phyloP scores from a whole-genome alignment of 1,284 basidiomycete species.

The Schizophyllum amplum region DNA sequence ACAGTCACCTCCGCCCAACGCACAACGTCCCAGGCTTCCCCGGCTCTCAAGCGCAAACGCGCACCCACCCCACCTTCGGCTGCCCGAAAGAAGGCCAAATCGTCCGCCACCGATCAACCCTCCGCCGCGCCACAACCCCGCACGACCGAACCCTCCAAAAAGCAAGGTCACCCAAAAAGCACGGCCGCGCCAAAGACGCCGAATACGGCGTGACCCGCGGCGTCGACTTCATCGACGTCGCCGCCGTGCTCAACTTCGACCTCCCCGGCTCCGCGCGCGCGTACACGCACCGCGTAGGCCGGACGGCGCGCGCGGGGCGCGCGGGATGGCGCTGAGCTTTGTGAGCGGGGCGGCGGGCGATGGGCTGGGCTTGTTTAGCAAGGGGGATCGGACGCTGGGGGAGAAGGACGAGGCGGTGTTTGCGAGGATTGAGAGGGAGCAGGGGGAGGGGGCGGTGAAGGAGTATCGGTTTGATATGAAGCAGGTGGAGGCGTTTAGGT shows the following conservation, averaged over 20 bases:
- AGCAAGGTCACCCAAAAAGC: too few relatives aligned
- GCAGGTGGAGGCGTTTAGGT: conserved; percentile 97
- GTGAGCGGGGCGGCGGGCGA: too few relatives aligned
- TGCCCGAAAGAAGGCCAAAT: conserved; percentile 9
- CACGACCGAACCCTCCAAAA: conserved; percentile 19
- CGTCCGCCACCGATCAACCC: too few relatives aligned
- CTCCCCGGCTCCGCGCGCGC: conserved; percentile 83
- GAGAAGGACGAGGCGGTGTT: conserved; percentile 75
- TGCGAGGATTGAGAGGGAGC: conserved; percentile 68
- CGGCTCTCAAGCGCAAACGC: conserved; percentile 38
- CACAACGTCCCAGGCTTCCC: conserved; percentile 20
- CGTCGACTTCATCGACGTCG: conserved; percentile 95
- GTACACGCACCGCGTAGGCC: conserved; percentile 94
- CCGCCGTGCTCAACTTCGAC: conserved; percentile 98
- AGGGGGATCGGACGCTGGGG: conserved; percentile 54
- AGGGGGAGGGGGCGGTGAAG: conserved; percentile 69
- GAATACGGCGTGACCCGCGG: conserved; percentile 96
- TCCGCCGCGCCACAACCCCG: conserved; percentile 3
- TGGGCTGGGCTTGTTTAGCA: conserved; percentile 25
- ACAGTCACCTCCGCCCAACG: conserved; percentile 54
- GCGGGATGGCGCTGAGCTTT: conserved; percentile 88
- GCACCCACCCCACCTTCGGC: conserved; percentile 22
- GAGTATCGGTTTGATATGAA: conserved; percentile 93
- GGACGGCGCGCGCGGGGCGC: conserved; percentile 92
- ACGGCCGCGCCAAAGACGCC: conserved; percentile 42